Evolutionary conservation across 2,329 filamentous ascomycete genomes (phyloP), one percentile per base, ranked within the genome.

Genomic region (Neopestalotiopsis clavispora): DNA sequence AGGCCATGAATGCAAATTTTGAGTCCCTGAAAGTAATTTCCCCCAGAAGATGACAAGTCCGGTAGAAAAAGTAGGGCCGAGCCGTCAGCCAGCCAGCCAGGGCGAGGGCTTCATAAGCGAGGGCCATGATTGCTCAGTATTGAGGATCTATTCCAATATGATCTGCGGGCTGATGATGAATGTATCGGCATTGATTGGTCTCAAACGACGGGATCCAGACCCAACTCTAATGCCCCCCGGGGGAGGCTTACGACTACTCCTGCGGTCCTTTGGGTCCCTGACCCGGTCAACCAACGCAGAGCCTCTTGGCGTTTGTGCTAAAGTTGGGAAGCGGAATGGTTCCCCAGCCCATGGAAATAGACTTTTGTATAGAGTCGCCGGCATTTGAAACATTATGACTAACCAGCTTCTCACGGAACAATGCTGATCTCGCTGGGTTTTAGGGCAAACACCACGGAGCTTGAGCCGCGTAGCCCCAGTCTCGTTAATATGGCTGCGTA

Each of bases 11-110:
- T 1, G 6, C 34, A 38, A 38, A 38, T 38, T 3, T 28, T 38
- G 34, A 10, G 34, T 38, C 10, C 34, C 34, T 38, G 34, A 10
- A 38, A 38, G 34, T 38, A 38, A 38, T 38, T 23, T 12, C 45
- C 9, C 6, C 14, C 20, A 20, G 45, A 49, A 49, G 13, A 52
- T 20, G 45, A 20, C 45, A 52, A 38, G 34, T 1, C n/a, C 45
- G 45, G 45, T n/a, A 52, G 45, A 52, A 52, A 52, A 52, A 52
- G 45, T 52, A 52, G 45, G n/a, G 20, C 45, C 45, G 45, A 52
- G n/a, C 45, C 45, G 6, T 17, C 45, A 28, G 23, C 23, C 23
- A 28, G 45, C 45, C 45, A n/a, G 45, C 45, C 10, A n/a, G 45
- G 45, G 9, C 45, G 17, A n/a, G 9, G 45, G 9, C 9, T 52